phyloP scores from a whole-genome alignment of 225 moss, liverwort and hornwort genomes.

The Pleurozium schreberi region DNA sequence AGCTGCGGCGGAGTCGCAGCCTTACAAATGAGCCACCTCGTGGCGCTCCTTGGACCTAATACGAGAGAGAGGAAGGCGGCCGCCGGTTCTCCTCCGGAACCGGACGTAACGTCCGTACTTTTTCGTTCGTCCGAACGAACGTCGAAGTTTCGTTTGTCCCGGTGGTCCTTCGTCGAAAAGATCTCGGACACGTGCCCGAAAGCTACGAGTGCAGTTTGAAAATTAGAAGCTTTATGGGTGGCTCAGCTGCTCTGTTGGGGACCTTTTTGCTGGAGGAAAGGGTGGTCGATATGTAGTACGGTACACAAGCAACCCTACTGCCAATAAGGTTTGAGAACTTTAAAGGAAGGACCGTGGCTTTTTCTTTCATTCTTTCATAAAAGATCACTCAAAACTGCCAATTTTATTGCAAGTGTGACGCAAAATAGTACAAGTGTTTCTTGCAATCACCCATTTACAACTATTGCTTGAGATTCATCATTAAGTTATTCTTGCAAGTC shows the following conservation, averaged over 20 bases:
- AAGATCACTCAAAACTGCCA: too few relatives aligned
- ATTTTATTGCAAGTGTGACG: too few relatives aligned
- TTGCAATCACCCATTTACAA: too few relatives aligned
- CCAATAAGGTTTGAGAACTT: neutral
- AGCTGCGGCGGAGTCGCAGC: constrained; percentile 13
- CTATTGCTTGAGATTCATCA: neutral
- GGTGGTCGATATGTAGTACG: neutral
- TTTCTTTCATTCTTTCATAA: too few relatives aligned
- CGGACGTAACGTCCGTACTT: neutral
- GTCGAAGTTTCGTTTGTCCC: neutral
- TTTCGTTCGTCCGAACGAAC: neutral
- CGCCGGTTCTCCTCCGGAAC: neutral
- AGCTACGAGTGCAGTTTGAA: neutral
- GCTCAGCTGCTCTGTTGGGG: neutral
- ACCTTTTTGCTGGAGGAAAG: neutral
- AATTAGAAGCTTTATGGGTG: neutral
- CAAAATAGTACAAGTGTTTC: too few relatives aligned
- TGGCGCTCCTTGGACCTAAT: neutral
- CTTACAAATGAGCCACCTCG: neutral
- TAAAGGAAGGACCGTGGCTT: too few relatives aligned
- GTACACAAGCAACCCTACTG: too few relatives aligned
- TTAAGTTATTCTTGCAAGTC: neutral
- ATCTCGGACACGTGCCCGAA: neutral
- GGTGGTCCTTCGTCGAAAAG: constrained; percentile 1
- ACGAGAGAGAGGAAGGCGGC: neutral